Conservation (phyloP, 768 basidiomycete genomes). For the Sistotremastrum niveocremeum region DNA sequence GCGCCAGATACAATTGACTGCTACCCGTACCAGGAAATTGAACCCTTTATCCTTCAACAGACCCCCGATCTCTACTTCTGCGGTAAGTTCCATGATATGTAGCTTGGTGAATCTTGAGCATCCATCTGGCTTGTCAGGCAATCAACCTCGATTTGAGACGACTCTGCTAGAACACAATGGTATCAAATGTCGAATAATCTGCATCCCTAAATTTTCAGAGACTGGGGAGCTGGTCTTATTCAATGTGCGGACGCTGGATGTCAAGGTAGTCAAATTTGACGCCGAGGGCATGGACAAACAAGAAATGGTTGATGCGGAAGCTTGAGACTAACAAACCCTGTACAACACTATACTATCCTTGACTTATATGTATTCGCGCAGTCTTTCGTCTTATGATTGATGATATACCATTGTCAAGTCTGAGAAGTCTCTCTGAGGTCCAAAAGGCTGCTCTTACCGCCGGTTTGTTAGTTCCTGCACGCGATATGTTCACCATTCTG, state of each 20-base stretch:
- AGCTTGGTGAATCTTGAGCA: too few species aligned
- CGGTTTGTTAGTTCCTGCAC: slow-evolving; percentile 16
- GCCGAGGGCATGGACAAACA: neutral
- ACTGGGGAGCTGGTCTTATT: slow-evolving; percentile 70
- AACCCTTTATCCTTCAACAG: slow-evolving; percentile 81
- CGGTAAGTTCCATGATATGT: slow-evolving; percentile 24
- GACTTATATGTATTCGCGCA: too few species aligned
- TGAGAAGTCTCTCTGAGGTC: slow-evolving; percentile 14
- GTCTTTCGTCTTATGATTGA: too few species aligned
- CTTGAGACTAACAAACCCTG: too few species aligned
- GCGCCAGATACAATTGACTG: slow-evolving; percentile 99
- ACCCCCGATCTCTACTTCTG: slow-evolving; percentile 86
- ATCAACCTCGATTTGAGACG: slow-evolving; percentile 75
- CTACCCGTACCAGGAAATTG: slow-evolving; percentile 76
- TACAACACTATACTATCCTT: too few species aligned
- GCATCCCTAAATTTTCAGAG: slow-evolving; percentile 70
- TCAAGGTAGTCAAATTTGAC: slow-evolving; percentile 45
- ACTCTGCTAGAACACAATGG: slow-evolving; percentile 38
- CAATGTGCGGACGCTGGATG: slow-evolving; percentile 63
- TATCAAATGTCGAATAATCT: slow-evolving; percentile 52
- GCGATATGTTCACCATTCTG: neutral
- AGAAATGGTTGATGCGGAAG: too few species aligned
- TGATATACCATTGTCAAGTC: neutral
- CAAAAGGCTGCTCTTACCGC: slow-evolving; percentile 24
- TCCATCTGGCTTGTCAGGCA: slow-evolving; percentile 12